These are phyloP conservation scores for Leccinum barrowsii DNA, from an alignment of 768 basidiomycete genomes.

Conservation along the genomic window DNA sequence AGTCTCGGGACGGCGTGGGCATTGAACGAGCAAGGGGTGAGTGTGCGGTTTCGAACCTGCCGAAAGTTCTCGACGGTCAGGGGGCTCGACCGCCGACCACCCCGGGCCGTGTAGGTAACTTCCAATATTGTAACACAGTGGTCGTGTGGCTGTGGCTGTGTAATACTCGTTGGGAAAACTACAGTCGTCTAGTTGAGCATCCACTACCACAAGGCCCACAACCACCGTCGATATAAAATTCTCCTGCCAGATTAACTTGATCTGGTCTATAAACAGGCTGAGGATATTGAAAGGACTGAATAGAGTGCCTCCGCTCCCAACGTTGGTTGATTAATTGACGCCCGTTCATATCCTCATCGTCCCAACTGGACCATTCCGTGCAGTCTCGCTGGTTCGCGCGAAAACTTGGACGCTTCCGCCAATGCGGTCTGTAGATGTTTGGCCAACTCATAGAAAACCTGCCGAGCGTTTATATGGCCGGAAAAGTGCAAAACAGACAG, in stretches of 20 bases:
- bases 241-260: constrained; percentile 90
- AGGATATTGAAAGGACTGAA: constrained; percentile 97
- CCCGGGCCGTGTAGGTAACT: no score
- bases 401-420: constrained; percentile 97
- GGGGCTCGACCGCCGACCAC: no score
- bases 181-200: no score
- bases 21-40: no score
- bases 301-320: constrained; percentile 93
- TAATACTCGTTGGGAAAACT: no score
- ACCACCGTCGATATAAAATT: constrained; percentile 27
- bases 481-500: not conserved
- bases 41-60: no score
- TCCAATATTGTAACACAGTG: no score
- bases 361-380: constrained; percentile 64
- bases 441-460: constrained; percentile 97
- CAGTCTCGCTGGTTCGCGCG: constrained; percentile 60
- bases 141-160: no score
- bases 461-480: not conserved
- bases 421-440: constrained; percentile 91
- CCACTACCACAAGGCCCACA: no score
- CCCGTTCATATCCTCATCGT: constrained; percentile 88
- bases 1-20: no score
- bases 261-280: constrained; percentile 92
- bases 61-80: no score
- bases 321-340: constrained; percentile 96